These are phyloP conservation scores for Trichaptum fuscoviolaceum DNA, from an alignment of 768 basidiomycete species.

Conservation along the genomic window DNA sequence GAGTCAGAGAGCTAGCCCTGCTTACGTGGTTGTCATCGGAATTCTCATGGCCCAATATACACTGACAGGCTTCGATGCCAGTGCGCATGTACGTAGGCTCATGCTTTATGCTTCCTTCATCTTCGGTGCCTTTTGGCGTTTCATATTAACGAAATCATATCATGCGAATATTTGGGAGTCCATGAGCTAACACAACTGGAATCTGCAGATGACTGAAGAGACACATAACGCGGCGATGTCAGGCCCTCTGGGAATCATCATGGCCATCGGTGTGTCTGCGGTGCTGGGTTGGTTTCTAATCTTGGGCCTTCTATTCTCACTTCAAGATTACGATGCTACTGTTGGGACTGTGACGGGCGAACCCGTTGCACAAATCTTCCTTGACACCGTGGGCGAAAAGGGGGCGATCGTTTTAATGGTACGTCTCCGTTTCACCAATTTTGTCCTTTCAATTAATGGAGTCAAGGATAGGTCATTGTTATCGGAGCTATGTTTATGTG, in stretches of 20 bases:
- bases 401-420: constrained; percentile 76
- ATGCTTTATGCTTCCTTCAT: not conserved
- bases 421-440: constrained; percentile 9
- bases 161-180: not conserved
- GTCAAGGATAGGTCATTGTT: constrained; percentile 43
- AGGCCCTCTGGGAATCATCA: constrained; percentile 62
- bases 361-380: constrained; percentile 74
- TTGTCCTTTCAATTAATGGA: not conserved
- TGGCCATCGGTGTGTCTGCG: constrained; percentile 68
- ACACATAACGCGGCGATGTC: constrained; percentile 65
- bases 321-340: constrained; percentile 61
- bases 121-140: not conserved
- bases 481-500: constrained; percentile 74
- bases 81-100: constrained; percentile 3
- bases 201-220: constrained; percentile 67
- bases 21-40: constrained; percentile 67
- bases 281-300: constrained; percentile 73
- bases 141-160: not conserved
- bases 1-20: constrained; percentile 60
- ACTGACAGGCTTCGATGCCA: constrained; percentile 46
- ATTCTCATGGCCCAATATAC: constrained; percentile 77
- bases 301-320: constrained; percentile 67
- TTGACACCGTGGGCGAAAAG: constrained; percentile 68
- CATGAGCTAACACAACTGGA: not conserved
- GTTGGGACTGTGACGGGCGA: constrained; percentile 51